phyloP scores from a whole-genome alignment of 2,329 filamentous ascomycete genomes.

The Epichloe amarillans region DNA sequence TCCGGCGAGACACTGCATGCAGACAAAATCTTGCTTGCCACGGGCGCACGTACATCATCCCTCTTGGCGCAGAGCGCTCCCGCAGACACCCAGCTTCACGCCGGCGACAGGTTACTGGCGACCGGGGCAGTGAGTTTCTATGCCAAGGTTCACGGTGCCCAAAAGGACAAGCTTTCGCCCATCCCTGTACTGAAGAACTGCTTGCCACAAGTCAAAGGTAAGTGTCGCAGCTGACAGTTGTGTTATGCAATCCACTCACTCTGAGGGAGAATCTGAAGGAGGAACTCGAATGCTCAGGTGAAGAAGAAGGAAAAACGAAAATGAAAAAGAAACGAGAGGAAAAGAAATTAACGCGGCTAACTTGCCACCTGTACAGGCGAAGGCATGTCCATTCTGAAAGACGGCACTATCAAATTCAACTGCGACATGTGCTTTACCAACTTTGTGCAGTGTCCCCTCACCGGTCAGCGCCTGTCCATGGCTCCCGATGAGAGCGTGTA shows the following conservation, averaged over 20 bases:
- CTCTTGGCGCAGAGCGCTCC: slow-evolving; percentile 39
- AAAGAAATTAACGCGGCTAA: slow-evolving; percentile 1
- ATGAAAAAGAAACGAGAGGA: background rate
- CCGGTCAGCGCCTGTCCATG: slow-evolving; percentile 38
- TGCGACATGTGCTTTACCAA: slow-evolving; percentile 47
- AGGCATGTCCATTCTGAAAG: slow-evolving; percentile 29
- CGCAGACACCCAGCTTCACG: slow-evolving; percentile 35
- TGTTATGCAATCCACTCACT: background rate
- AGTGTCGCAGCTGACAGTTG: slow-evolving; percentile 11
- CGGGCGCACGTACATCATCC: slow-evolving; percentile 42
- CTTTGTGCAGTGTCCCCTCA: slow-evolving; percentile 27
- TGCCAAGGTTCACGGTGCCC: slow-evolving; percentile 25
- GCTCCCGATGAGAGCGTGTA: slow-evolving; percentile 31
- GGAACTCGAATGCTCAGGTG: no score
- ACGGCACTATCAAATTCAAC: slow-evolving; percentile 47
- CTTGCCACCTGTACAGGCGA: slow-evolving; percentile 17
- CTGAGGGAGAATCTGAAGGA: no score
- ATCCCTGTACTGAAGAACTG: slow-evolving; percentile 41
- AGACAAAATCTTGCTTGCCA: slow-evolving; percentile 38
- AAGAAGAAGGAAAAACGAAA: background rate
- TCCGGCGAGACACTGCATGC: slow-evolving; percentile 34
- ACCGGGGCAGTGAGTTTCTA: slow-evolving; percentile 37
- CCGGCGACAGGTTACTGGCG: slow-evolving; percentile 39
- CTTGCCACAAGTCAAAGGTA: slow-evolving; percentile 27
- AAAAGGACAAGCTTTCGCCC: slow-evolving; percentile 32